Conservation (phyloP, 1,284 basidiomycete genomes). For the Marasmius sp. region DNA sequence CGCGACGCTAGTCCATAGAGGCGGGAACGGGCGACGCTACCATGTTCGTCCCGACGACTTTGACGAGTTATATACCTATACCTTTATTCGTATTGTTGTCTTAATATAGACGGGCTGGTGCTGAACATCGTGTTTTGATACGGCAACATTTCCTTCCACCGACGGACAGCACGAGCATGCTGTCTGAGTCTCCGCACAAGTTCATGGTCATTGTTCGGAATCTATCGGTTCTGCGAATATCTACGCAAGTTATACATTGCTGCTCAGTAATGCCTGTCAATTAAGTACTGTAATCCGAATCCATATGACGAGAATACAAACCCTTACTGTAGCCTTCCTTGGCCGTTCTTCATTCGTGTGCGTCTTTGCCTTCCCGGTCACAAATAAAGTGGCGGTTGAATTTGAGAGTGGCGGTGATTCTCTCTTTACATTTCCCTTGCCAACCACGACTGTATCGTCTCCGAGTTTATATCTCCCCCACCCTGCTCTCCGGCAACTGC, state of each 20-base stretch:
- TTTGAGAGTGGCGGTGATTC: too few relatives aligned
- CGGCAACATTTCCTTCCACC: too few relatives aligned
- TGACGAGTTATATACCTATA: constrained; percentile 1
- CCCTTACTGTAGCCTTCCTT: too few relatives aligned
- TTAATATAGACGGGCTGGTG: background rate
- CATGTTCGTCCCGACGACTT: background rate
- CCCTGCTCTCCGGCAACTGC: background rate
- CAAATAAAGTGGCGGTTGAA: too few relatives aligned
- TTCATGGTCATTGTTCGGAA: background rate
- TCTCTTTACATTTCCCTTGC: background rate
- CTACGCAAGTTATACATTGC: background rate
- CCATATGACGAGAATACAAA: too few relatives aligned
- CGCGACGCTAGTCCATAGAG: too few relatives aligned
- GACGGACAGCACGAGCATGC: too few relatives aligned
- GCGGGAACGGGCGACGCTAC: background rate
- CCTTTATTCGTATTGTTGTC: background rate
- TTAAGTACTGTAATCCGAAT: too few relatives aligned
- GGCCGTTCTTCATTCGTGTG: too few relatives aligned
- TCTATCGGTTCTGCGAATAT: background rate
- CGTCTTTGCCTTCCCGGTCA: too few relatives aligned
- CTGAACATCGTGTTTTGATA: too few relatives aligned
- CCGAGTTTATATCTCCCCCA: background rate
- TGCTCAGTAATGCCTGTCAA: background rate
- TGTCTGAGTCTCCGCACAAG: too few relatives aligned
- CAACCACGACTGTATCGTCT: background rate